Evolutionary conservation across 2,329 filamentous ascomycete species (phyloP).

Genomic region (Mollisiaceae sp.): DNA sequence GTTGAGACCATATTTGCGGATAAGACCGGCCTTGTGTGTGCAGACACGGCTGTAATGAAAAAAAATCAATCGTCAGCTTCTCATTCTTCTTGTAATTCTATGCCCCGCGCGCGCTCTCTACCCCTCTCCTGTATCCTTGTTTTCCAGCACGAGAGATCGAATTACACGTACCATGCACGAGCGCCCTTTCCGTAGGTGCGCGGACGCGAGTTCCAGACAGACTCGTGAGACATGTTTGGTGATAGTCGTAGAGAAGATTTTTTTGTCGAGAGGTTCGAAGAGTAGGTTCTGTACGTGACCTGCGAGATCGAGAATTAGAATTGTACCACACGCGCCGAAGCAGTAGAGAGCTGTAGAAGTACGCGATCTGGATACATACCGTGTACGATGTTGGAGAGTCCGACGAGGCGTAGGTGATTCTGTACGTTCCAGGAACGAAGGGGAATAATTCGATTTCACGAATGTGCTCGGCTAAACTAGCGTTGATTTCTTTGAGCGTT

Average conservation of each 20-base stretch:
- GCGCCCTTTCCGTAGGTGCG: constrained; percentile 97
- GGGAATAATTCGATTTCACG: too few species aligned
- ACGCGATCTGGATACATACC: too few species aligned
- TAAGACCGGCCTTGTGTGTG: constrained; percentile 98
- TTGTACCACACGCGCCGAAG: too few species aligned
- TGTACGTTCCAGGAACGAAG: too few species aligned
- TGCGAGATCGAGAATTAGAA: too few species aligned
- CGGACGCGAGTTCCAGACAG: constrained; percentile 98
- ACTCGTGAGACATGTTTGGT: constrained; percentile 79
- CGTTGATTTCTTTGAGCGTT: too few species aligned
- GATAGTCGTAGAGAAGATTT: constrained; percentile 5
- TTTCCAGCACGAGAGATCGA: not conserved
- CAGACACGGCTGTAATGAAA: constrained; percentile 69
- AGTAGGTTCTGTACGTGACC: not conserved
- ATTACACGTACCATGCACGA: constrained; percentile 81
- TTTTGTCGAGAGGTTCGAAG: not conserved
- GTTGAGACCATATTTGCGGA: constrained; percentile 99
- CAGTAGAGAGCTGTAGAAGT: too few species aligned
- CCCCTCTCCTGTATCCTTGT: not conserved
- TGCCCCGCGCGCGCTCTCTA: not conserved
- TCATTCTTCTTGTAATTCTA: not conserved
- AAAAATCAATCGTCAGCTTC: constrained; percentile 24
- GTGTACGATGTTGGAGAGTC: too few species aligned
- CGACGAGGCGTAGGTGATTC: too few species aligned
- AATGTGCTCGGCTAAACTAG: too few species aligned